Evolutionary conservation across 371 early-diverging fungal species (phyloP).

Genomic region (Mucor sp.): DNA sequence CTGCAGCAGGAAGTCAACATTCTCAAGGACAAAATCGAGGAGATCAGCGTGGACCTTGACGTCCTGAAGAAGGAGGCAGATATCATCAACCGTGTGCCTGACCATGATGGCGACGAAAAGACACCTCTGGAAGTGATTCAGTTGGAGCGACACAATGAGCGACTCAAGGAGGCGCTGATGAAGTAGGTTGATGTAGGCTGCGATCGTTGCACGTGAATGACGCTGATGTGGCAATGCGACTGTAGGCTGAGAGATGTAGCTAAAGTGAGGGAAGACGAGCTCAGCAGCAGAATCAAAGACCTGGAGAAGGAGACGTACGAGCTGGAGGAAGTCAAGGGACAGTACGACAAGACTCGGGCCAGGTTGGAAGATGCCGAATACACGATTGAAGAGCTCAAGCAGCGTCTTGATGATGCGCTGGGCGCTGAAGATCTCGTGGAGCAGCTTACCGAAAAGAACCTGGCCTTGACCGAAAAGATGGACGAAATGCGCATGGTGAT

Average conservation of each 20-base stretch:
- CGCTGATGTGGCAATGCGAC: no score
- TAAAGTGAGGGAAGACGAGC: constrained; percentile 70
- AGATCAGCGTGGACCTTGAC: constrained; percentile 72
- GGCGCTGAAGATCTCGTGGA: constrained; percentile 84
- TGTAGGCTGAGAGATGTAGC: constrained; percentile 79
- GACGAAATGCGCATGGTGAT: constrained; percentile 77
- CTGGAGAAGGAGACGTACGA: constrained; percentile 72
- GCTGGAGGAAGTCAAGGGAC: constrained; percentile 59
- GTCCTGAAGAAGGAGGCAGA: constrained; percentile 68
- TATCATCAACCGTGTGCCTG: constrained; percentile 41
- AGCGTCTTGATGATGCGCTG: constrained; percentile 79
- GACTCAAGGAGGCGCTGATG: constrained; percentile 85
- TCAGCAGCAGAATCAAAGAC: constrained; percentile 59
- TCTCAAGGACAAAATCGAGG: constrained; percentile 81
- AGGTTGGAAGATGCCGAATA: constrained; percentile 67
- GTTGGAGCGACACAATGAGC: constrained; percentile 81
- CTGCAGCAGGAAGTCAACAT: constrained; percentile 71
- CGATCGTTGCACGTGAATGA: background rate
- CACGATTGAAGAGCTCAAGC: constrained; percentile 83
- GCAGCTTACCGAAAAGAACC: constrained; percentile 79
- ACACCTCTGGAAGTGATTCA: constrained; percentile 67
- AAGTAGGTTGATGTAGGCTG: constrained; percentile 35
- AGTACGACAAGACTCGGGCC: constrained; percentile 58
- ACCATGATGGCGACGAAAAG: constrained; percentile 34
- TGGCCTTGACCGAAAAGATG: constrained; percentile 69